A percentile compares a stretch with the other conserved stretches of the same genome.
Evolutionary conservation across 345 rosid genomes (phyloP).

Genomic region (Brassica carinata): DNA sequence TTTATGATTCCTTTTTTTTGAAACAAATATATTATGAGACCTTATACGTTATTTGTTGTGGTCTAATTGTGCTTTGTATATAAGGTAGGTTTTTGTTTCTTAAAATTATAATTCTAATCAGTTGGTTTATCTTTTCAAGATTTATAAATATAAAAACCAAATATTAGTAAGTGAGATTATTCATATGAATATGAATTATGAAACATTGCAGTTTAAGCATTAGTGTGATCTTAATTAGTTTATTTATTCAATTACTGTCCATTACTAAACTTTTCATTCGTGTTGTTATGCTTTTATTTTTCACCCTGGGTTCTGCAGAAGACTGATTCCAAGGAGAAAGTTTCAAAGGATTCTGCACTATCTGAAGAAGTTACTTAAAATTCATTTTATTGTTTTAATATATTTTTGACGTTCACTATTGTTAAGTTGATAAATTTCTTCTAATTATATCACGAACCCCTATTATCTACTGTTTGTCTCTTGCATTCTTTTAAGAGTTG

Average conservation of each 20-base stretch:
- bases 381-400: constrained; percentile 20
- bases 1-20: no score
- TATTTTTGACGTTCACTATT: constrained; percentile 12
- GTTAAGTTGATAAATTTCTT: not conserved
- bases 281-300: constrained; percentile 10
- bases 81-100: no score
- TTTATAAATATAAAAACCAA: no score
- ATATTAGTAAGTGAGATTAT: no score
- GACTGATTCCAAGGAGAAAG: constrained; percentile 21
- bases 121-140: no score
- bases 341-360: constrained; percentile 11
- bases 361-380: constrained; percentile 5
- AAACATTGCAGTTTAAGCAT: no score
- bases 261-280: constrained; percentile 1
- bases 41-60: no score
- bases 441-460: not conserved
- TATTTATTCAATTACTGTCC: not conserved
- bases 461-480: not conserved
- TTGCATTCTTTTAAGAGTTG: not conserved
- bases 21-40: no score
- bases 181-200: no score
- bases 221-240: constrained; percentile 3
- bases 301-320: constrained; percentile 17
- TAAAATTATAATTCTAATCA: no score
- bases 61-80: no score